phyloP scores from a whole-genome alignment of 768 basidiomycete species.

The Xerocomus brunneocitrinus region DNA sequence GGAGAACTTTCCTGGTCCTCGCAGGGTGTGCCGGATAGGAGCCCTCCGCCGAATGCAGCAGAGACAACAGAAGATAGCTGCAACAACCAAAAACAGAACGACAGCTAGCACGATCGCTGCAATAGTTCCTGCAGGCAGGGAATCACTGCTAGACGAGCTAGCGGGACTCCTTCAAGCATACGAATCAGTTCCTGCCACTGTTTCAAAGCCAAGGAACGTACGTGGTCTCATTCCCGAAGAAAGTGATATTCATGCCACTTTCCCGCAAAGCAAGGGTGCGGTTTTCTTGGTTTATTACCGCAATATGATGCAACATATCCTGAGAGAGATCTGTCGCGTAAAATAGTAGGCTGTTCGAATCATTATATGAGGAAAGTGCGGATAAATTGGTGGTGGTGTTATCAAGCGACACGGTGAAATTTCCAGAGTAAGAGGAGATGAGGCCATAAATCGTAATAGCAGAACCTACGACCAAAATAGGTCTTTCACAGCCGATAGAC shows the following conservation, averaged over 20 bases:
- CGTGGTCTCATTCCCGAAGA: constrained; percentile 32
- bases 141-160: constrained; percentile 11
- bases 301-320: constrained; percentile 42
- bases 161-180: constrained; percentile 15
- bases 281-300: constrained; percentile 54
- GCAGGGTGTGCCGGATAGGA: constrained; percentile 19
- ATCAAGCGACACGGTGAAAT: constrained; percentile 55
- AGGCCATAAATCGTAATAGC: constrained; percentile 57
- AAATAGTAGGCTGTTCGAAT: constrained; percentile 54
- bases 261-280: constrained; percentile 45
- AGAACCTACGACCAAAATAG: constrained; percentile 41
- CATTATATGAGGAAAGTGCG: constrained; percentile 49
- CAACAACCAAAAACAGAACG: constrained; percentile 46
- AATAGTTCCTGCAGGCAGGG: constrained; percentile 52
- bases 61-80: constrained; percentile 41
- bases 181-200: not conserved
- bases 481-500: not conserved
- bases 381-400: constrained; percentile 45
- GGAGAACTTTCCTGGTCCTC: not conserved
- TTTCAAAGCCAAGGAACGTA: constrained; percentile 17
- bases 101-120: constrained; percentile 61
- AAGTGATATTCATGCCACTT: constrained; percentile 48
- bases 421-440: constrained; percentile 53
- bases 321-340: constrained; percentile 59
- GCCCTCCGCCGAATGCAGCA: constrained; percentile 46